Evolutionary conservation across 495 filamentous ascomycete species (phyloP), one percentile per base, ranked within the genome.

Genomic region (Echria macrotheca): DNA sequence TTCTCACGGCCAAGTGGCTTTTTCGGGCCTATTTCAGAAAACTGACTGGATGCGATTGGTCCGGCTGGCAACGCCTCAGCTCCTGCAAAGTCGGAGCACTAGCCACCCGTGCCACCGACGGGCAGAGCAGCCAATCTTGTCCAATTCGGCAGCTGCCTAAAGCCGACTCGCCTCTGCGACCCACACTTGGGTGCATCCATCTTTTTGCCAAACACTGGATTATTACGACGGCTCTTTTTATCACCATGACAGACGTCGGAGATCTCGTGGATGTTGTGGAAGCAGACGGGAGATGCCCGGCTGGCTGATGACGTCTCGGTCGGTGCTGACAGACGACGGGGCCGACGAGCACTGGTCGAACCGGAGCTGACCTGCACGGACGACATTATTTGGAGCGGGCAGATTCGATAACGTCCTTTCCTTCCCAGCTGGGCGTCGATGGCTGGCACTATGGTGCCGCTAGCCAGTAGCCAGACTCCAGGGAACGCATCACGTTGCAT

Each of bases 401-500:
- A 22, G 32, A 37, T 19, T 37, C 35, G 39, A 44, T 44, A 54
- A 41, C 33, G 52, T 49, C 25, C 35, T 44, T 37, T 28, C 44
- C 31, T 45, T 18, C 48, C 28, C 12, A 52, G 31, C 32, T 45
- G 21, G 35, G 50, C 21, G 22, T n/a, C 46, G 32, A 45, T 14
- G 32, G 31, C 52, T 47, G 42, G 46, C 38, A 45, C 55, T 48
- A 33, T 15, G 28, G 23, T 11, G 17, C 22, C 18, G 18, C 44
- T 19, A 36, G 44, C 44, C 44, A 35, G 31, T 46, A 47, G 31
- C 28, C 42, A 42, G 36, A 24, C 52, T 44, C 43, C 43, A 49
- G 37, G 49, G 40, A n/a, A 53, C 36, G 46, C 44, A 59, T 53
- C 26, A 53, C 46, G 54, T 57, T 56, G 49, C 54, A 59, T 59